Percentiles rank a stretch among this genome's conserved stretches.
phyloP scores from a whole-genome alignment of 345 rosid species.

The Sonneratia caseolaris region DNA sequence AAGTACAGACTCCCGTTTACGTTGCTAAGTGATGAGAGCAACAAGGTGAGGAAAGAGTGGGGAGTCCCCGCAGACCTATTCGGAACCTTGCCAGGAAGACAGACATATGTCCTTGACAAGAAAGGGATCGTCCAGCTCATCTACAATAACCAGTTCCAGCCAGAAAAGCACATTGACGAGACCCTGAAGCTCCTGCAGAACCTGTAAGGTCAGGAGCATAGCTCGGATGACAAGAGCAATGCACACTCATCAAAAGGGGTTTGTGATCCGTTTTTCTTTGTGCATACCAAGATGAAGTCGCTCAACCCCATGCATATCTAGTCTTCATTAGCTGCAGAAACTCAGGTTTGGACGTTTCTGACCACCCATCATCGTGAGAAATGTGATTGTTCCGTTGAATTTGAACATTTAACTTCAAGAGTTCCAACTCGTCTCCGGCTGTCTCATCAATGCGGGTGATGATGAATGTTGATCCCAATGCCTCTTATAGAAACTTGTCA shows the following conservation, averaged over 20 bases:
- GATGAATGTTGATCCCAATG: slow-evolving; percentile 25
- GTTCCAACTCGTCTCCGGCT: no score
- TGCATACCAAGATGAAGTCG: neutral
- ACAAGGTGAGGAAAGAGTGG: slow-evolving; percentile 93
- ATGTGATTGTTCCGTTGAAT: neutral
- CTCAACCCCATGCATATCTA: neutral
- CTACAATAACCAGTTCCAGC: slow-evolving; percentile 95
- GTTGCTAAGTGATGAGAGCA: slow-evolving; percentile 75
- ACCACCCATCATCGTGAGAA: neutral
- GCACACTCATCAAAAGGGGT: no score
- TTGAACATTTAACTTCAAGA: neutral
- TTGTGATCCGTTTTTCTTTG: neutral
- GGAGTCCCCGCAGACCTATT: slow-evolving; percentile 79
- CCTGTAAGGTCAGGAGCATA: slow-evolving; percentile 16
- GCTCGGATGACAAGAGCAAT: neutral
- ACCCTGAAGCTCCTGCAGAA: slow-evolving; percentile 74
- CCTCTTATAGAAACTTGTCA: slow-evolving; percentile 62
- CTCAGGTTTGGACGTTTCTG: neutral
- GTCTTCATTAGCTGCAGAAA: neutral
- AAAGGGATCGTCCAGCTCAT: slow-evolving; percentile 76
- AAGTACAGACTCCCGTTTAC: slow-evolving; percentile 82
- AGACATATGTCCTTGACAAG: slow-evolving; percentile 91
- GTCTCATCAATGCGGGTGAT: no score
- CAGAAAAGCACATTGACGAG: slow-evolving; percentile 95
- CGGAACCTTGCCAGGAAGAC: slow-evolving; percentile 90